Base-by-base conservation (phyloP, 371 early-diverging fungal genomes). In the Sporodiniella umbellata region DNA sequence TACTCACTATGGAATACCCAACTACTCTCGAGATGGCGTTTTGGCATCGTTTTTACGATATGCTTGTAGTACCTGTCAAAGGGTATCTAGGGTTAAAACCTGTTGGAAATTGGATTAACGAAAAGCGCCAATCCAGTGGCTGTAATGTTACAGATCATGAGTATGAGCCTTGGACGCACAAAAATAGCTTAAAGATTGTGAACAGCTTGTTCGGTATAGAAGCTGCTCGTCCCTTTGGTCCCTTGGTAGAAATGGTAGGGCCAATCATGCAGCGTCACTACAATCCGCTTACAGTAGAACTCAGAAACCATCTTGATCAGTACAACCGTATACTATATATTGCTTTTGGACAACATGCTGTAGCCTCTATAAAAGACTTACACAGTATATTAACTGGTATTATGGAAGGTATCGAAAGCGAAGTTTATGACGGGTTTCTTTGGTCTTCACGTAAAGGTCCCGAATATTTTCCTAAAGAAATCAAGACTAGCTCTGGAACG, bases 181-280 rank as follows among this genome's bases (percentile, higher is more conserved):
- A 23, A 19, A 51, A 42, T 17, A 30, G 4, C 1, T 43, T 69
- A 2, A 70, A 70, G 43, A 8, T 70, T 6, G 45, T 70, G n/a
- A 70, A 70, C 28, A 63, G 33, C 11, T 18, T 55, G 1, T 66
- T 45, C 24, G 64, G 64, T 4, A 33, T 68, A 3, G 62, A 68
- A 45, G 33, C 58, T 3, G 49, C 75, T 21, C 51, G 70, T 1
- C 71, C 71, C 0, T 5, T 60, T 11, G 60, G 64, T 12, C 66
- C 75, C 2, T 40, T 70, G n/a, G 62, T 70, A 0, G 64, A 66
- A 26, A 38, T 61, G 23, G 48, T 70, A n/a, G 71, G 75, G 7
- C 75, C 75, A 2, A 64, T 70, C 22, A 39, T 70, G 8, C 54
- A 61, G 4, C 46, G 57, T 26, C 26, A 19, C 14, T 51, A 59